A percentile compares a stretch with the other conserved stretches of the same genome.
Evolutionary conservation across 176 grass and related monocot genomes (phyloP).

Genomic region (Chloris gayana): DNA sequence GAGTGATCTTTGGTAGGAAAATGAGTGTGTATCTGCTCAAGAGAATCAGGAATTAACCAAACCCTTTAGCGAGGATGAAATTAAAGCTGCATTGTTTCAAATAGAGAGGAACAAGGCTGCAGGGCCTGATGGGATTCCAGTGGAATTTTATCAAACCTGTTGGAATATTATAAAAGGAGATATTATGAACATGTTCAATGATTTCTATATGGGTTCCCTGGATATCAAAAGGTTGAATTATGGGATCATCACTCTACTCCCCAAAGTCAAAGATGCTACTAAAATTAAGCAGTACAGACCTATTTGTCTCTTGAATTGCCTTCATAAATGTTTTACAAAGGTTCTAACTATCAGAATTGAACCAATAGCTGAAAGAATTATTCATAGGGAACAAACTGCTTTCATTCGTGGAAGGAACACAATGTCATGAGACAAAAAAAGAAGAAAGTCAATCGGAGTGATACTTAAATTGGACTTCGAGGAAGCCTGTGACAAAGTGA

Average conservation of each 20-base stretch:
- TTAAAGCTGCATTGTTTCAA: background rate
- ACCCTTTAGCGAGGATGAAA: background rate
- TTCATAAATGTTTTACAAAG: background rate
- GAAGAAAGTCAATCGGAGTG: fast-evolving
- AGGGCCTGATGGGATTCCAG: background rate
- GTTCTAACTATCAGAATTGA: fast-evolving
- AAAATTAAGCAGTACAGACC: background rate
- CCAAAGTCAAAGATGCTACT: background rate
- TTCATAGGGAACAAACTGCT: background rate
- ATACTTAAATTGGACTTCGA: background rate
- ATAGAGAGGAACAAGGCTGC: background rate
- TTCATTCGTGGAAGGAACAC: background rate
- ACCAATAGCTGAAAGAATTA: background rate
- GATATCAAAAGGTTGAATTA: background rate
- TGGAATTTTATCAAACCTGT: background rate
- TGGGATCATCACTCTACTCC: background rate
- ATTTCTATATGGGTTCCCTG: background rate
- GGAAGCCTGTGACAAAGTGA: background rate
- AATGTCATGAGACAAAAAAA: background rate
- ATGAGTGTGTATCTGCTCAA: too few relatives aligned
- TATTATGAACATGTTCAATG: background rate
- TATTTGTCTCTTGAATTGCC: background rate
- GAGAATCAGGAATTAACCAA: background rate
- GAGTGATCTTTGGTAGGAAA: too few relatives aligned
- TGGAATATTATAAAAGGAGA: background rate